Evolutionary conservation across 176 grass and related monocot species (phyloP).

Genomic region (Zea mays): DNA sequence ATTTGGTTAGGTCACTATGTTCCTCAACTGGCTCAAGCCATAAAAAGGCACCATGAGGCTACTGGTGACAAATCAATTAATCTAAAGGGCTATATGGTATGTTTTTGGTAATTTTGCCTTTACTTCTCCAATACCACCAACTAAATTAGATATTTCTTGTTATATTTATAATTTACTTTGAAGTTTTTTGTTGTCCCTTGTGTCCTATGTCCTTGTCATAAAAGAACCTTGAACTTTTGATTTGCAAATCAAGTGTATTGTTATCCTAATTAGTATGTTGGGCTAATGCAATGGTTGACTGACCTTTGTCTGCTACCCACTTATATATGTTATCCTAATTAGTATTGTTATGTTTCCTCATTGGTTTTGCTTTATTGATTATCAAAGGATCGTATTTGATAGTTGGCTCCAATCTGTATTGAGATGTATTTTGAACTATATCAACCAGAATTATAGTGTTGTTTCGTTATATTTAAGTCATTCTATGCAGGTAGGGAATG

Average conservation of each 20-base stretch:
- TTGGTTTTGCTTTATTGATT: constrained; percentile 24
- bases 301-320: constrained; percentile 8
- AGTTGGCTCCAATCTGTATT: neutral
- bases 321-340: constrained; percentile 17
- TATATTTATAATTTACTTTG: constrained; percentile 11
- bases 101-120: constrained; percentile 33
- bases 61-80: constrained; percentile 80
- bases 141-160: neutral
- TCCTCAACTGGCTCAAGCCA: constrained; percentile 93
- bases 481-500: constrained; percentile 91
- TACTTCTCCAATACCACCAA: constrained; percentile 16
- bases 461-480: constrained; percentile 29
- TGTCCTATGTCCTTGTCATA: neutral
- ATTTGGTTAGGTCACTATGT: constrained; percentile 85
- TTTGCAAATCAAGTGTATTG: constrained; percentile 30
- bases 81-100: constrained; percentile 97
- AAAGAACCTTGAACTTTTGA: constrained; percentile 19
- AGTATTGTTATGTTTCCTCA: neutral
- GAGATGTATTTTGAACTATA: constrained; percentile 5
- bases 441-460: neutral
- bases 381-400: constrained; percentile 7
- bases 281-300: constrained; percentile 16
- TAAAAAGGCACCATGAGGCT: constrained; percentile 68
- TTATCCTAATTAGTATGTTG: neutral
- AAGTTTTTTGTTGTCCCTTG: constrained; percentile 17